Percentiles rank a stretch among this genome's conserved stretches.
phyloP scores from a whole-genome alignment of 148 eudicot species.

The Silene conica region DNA sequence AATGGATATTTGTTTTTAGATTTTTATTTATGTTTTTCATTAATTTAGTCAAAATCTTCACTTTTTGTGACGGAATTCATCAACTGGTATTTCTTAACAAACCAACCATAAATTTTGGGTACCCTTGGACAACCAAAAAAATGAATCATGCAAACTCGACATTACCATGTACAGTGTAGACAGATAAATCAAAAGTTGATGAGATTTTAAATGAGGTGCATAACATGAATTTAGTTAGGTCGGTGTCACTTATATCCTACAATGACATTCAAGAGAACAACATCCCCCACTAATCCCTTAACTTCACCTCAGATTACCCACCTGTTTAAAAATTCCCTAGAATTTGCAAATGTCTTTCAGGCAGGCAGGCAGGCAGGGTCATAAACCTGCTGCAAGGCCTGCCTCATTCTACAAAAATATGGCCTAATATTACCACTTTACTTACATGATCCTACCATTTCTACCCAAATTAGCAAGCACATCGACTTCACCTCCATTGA shows the following conservation, averaged over 20 bases:
- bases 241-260: not conserved
- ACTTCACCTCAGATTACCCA: not conserved
- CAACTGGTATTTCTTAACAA: too few relatives aligned
- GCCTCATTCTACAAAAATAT: constrained; percentile 22
- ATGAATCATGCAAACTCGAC: too few relatives aligned
- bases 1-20: too few relatives aligned
- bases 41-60: too few relatives aligned
- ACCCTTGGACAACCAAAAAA: too few relatives aligned
- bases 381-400: not conserved
- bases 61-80: too few relatives aligned
- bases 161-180: too few relatives aligned
- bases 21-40: too few relatives aligned
- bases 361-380: not conserved
- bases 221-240: too few relatives aligned
- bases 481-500: not conserved
- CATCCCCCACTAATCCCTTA: not conserved
- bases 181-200: too few relatives aligned
- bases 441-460: constrained; percentile 3
- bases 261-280: not conserved
- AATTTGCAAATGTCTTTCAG: not conserved
- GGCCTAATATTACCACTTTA: not conserved
- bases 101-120: too few relatives aligned
- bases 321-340: not conserved
- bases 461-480: not conserved
- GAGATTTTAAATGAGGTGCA: not conserved